Percentiles rank a stretch among this genome's conserved stretches.
Conservation (phyloP, 2,329 filamentous ascomycete species). For the Colletotrichum orbiculare region DNA sequence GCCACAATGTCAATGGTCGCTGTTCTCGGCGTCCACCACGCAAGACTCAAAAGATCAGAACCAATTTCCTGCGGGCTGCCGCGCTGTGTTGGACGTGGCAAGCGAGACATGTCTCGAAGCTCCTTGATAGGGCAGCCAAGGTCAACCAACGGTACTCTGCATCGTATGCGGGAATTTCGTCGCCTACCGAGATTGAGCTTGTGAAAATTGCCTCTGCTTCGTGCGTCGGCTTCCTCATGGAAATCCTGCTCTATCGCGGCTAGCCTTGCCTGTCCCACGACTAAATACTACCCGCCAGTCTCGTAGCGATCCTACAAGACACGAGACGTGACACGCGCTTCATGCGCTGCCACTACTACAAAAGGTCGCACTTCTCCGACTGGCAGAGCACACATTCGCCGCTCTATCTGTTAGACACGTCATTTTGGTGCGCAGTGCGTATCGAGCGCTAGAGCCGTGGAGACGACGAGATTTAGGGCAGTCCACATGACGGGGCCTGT, state of each 20-base stretch:
- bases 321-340: constrained; percentile 17
- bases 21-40: constrained; percentile 3
- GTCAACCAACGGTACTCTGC: constrained; percentile 28
- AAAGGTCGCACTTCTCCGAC: constrained; percentile 16
- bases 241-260: constrained; percentile 16
- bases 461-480: too few relatives aligned
- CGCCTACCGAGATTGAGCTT: constrained; percentile 34
- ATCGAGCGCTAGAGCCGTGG: too few relatives aligned
- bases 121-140: constrained; percentile 37
- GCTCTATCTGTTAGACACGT: too few relatives aligned
- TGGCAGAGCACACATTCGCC: too few relatives aligned
- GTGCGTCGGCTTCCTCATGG: constrained; percentile 14
- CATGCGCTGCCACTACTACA: constrained; percentile 32
- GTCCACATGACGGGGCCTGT: too few relatives aligned
- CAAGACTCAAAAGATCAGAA: constrained; percentile 2
- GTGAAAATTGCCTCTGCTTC: constrained; percentile 18
- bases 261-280: constrained; percentile 24
- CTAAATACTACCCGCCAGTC: constrained; percentile 19
- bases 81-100: constrained; percentile 24
- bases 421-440: too few relatives aligned
- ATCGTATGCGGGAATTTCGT: constrained; percentile 36
- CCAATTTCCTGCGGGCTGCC: constrained; percentile 34
- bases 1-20: neutral
- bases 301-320: constrained; percentile 12
- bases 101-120: constrained; percentile 37